Evolutionary conservation across 2,329 filamentous ascomycete genomes (phyloP), one percentile per base, ranked within the genome.

Genomic region (Tolypocladium paradoxum): DNA sequence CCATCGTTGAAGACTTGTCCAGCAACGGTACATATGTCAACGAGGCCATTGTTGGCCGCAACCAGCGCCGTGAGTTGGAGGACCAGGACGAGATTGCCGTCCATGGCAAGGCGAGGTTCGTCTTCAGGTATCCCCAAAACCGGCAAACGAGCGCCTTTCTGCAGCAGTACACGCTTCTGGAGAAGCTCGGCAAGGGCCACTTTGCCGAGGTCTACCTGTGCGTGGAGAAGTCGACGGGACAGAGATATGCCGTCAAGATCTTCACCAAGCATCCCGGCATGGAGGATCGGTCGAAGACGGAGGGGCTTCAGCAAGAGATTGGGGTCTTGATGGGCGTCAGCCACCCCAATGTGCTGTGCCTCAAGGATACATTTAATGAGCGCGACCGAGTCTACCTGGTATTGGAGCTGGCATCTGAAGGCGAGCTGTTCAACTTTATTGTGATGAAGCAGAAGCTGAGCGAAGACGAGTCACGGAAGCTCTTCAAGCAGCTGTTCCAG

Each of bases 21-120:
- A 93, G 85, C 65, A 99, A 99, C 66, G 93, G 93, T 50, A 99
- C 95, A 0, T 99, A 91, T 65, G 86, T 99, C 61, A 97, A 97
- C 64, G 90, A 96, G 62, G 86, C 85, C 18, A 79, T 95, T 33
- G 82, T 99, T 27, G 93, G 93, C 27, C 85, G 92, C 50, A 99
- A 99, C 69, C 90, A 96, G 68, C 81, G 90, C 52, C 83, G 92
- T 54, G 90, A 96, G 67, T 77, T 99, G 31, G 78, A 90, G 61
- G 90, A 97, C 61, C 84, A 88, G 37, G 93, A 99, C 60, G 91
- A 97, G 68, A 87, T 99, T 50, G 87, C 88, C 7, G 84, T 99
- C 34, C 77, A 95, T 49, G 84, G 90, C 62, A 85, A 89, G 64
- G 89, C 88, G 9, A 83, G 89, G 24, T 99, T 95, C 69, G 82